phyloP scores from a whole-genome alignment of 345 rosid genomes.

The Cardamine resedifolia region DNA sequence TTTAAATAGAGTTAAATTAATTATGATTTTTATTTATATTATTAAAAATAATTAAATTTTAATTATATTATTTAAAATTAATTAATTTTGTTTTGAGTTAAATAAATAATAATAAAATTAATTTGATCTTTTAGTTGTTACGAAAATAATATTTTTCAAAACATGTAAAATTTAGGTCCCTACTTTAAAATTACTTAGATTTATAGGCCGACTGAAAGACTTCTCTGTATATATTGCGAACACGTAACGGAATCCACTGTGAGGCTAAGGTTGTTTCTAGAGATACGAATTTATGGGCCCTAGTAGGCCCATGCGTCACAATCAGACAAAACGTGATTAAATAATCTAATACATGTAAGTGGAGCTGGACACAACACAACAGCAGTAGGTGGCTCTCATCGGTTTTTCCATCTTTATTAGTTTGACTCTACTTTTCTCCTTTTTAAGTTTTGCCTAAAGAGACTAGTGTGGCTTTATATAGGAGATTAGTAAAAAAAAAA shows the following conservation, averaged over 20 bases:
- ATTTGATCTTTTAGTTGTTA: no score
- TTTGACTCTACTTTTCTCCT: conserved; percentile 13
- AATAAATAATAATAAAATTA: no score
- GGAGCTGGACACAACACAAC: conserved; percentile 24
- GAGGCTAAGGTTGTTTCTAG: conserved; percentile 16
- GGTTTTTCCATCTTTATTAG: background rate
- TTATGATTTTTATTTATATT: no score
- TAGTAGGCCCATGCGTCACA: conserved; percentile 21
- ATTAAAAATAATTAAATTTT: no score
- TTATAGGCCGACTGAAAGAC: no score
- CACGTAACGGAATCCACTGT: conserved; percentile 30
- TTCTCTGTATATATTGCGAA: background rate
- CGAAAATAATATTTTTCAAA: no score
- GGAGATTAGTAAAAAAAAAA: background rate
- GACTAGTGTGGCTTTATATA: background rate
- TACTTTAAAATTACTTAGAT: no score
- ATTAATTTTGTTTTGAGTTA: no score
- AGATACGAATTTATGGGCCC: conserved; percentile 4
- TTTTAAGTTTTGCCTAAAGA: background rate
- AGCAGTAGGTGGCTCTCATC: conserved; percentile 22
- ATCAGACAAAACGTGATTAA: conserved; percentile 3
- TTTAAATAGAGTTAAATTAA: no score
- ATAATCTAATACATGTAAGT: conserved; percentile 15
- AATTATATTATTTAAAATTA: no score
- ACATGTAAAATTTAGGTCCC: no score